A percentile compares a stretch with the other conserved stretches of the same genome.
These are phyloP conservation scores for Aspergillus sp. DNA, from an alignment of 2,329 filamentous ascomycete species.

Conservation along the genomic window DNA sequence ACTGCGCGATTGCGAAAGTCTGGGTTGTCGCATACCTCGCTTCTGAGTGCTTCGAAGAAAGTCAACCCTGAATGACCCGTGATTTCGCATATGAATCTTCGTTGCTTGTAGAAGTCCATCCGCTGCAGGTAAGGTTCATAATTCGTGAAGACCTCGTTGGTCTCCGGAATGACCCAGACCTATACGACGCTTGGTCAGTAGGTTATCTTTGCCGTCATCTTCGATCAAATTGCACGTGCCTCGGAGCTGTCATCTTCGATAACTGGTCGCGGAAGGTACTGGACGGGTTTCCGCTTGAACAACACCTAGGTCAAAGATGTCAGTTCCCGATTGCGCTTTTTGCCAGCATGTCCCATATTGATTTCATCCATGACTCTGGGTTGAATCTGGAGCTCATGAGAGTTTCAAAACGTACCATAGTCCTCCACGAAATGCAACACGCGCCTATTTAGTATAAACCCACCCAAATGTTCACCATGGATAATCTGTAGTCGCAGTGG, in stretches of 20 bases:
- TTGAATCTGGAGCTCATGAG: background rate
- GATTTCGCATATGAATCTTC: slow-evolving; percentile 91
- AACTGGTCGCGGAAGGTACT: slow-evolving; percentile 69
- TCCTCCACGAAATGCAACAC: slow-evolving; percentile 20
- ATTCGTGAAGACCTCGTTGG: slow-evolving; percentile 81
- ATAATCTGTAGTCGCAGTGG: background rate
- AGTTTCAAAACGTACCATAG: slow-evolving; percentile 32
- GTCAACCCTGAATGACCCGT: slow-evolving; percentile 87
- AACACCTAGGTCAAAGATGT: slow-evolving; percentile 65
- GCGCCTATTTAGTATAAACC: slow-evolving; percentile 28
- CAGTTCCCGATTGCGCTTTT: slow-evolving; percentile 10
- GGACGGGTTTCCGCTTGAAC: slow-evolving; percentile 93
- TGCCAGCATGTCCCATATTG: background rate
- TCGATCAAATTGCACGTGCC: slow-evolving; percentile 52
- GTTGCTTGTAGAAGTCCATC: slow-evolving; percentile 92
- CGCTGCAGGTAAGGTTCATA: slow-evolving; percentile 86
- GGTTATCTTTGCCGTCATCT: slow-evolving; percentile 8
- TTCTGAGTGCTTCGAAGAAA: slow-evolving; percentile 89
- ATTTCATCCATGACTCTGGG: background rate
- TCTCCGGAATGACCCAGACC: slow-evolving; percentile 91
- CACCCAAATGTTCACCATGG: background rate
- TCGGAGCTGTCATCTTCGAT: slow-evolving; percentile 80
- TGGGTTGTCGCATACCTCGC: slow-evolving; percentile 63
- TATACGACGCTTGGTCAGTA: slow-evolving; percentile 40
- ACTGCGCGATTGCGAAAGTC: slow-evolving; percentile 29